phyloP scores from a whole-genome alignment of 495 filamentous ascomycete genomes.

The Rusavskia elegans region DNA sequence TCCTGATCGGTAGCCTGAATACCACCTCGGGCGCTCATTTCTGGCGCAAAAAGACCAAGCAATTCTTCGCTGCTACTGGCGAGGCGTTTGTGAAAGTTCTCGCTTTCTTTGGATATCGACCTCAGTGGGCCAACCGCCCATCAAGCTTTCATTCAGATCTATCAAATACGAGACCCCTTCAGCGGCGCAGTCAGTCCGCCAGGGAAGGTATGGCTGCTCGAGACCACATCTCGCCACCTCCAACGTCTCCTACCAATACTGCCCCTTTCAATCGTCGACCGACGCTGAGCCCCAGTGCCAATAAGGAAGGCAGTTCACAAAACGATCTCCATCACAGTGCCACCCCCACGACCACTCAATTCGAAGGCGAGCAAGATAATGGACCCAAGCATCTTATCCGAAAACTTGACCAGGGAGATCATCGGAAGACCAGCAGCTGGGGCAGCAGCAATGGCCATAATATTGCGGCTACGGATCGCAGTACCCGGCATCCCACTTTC shows the following conservation, averaged over 20 bases:
- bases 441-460: not conserved
- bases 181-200: not conserved
- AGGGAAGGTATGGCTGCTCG: conserved; percentile 4
- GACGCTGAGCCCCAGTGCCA: not conserved
- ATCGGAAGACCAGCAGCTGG: not conserved
- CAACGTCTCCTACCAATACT: not conserved
- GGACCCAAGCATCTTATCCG: not conserved
- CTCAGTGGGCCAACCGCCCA: not conserved
- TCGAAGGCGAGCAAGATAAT: not conserved
- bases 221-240: not conserved
- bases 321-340: not conserved
- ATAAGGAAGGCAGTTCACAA: not conserved
- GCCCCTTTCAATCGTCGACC: not conserved
- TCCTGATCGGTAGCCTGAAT: conserved; percentile 27
- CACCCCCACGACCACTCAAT: not conserved
- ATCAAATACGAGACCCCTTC: not conserved
- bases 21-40: conserved; percentile 6
- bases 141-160: not conserved
- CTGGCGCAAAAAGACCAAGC: conserved; percentile 1
- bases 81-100: not conserved
- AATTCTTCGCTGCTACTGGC: not conserved
- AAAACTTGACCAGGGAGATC: not conserved
- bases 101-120: not conserved
- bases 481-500: not conserved
- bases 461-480: not conserved